phyloP scores from a whole-genome alignment of 2,329 filamentous ascomycete genomes.

The Fusarium graminum region DNA sequence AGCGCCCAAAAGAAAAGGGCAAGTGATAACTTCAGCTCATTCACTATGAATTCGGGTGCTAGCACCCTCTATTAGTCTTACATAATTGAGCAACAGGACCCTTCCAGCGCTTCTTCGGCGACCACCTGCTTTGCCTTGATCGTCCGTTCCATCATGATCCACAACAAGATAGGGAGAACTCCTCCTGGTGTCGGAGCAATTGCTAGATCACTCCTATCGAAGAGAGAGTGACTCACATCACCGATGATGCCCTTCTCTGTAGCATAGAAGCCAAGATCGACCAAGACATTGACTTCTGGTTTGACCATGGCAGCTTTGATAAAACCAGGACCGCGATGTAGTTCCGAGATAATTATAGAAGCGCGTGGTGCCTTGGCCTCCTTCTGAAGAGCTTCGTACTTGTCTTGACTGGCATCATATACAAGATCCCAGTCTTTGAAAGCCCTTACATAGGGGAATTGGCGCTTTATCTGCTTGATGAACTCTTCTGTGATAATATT shows the following conservation, averaged over 20 bases:
- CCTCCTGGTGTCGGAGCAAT: conserved; percentile 13
- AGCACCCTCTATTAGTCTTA: neutral
- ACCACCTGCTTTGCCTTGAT: neutral
- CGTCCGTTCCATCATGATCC: conserved; percentile 18
- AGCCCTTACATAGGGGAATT: neutral
- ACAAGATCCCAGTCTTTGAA: neutral
- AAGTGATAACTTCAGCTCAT: too few relatives aligned
- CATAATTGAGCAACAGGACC: neutral
- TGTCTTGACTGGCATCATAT: neutral
- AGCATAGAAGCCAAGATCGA: conserved; percentile 9
- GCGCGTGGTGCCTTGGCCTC: neutral
- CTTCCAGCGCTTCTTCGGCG: rapidly evolving
- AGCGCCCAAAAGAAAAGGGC: too few relatives aligned
- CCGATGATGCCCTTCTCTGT: conserved; percentile 7
- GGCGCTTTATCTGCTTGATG: conserved; percentile 1
- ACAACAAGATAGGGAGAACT: neutral
- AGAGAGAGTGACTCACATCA: conserved; percentile 1
- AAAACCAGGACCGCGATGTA: conserved; percentile 4
- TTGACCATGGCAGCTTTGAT: conserved; percentile 4
- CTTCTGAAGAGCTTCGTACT: neutral
- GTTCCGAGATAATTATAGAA: conserved; percentile 1
- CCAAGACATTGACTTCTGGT: neutral
- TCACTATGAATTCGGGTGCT: too few relatives aligned
- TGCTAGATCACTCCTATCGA: conserved; percentile 2
- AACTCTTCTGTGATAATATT: conserved; percentile 4